Percentiles rank a stretch among this genome's conserved stretches.
These are phyloP conservation scores for Trypanosoma rangeli DNA, from an alignment of 208 protist genomes.

Conservation along the genomic window DNA sequence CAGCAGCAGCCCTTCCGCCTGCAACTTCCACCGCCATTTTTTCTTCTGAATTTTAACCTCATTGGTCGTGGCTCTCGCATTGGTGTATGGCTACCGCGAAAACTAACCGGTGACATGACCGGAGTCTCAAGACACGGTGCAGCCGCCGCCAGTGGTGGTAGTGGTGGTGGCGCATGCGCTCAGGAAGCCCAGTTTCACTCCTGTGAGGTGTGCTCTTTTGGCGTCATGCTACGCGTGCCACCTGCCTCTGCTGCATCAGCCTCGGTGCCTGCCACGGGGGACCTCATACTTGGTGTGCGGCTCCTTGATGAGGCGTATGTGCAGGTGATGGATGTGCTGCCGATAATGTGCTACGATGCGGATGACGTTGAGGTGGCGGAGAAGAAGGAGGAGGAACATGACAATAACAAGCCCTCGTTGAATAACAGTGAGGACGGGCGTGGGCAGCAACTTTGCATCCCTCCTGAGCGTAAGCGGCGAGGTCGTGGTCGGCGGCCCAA, in stretches of 20 bases:
- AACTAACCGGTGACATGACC: not conserved
- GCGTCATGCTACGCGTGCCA: conserved; percentile 20
- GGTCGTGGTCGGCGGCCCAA: not conserved
- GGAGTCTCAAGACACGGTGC: not conserved
- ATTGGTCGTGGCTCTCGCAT: conserved; percentile 47
- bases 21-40: conserved; percentile 52
- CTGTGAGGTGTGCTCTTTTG: conserved; percentile 31
- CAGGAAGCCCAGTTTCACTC: conserved; percentile 37
- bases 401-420: not conserved
- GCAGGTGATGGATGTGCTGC: conserved; percentile 4
- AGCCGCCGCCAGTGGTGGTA: not conserved
- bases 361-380: not conserved
- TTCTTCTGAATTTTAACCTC: conserved; percentile 60
- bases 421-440: not conserved
- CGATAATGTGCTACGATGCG: not conserved
- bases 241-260: conserved; percentile 17
- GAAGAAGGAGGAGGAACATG: not conserved
- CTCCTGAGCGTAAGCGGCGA: not conserved
- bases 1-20: conserved; percentile 18
- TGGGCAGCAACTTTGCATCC: not conserved
- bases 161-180: not conserved
- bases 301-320: conserved; percentile 25
- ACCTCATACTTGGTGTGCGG: conserved; percentile 19
- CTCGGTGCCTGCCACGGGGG: not conserved
- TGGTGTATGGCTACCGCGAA: conserved; percentile 43